Base-by-base conservation (phyloP, 306 rosid species). In the Crotalaria pallida region DNA sequence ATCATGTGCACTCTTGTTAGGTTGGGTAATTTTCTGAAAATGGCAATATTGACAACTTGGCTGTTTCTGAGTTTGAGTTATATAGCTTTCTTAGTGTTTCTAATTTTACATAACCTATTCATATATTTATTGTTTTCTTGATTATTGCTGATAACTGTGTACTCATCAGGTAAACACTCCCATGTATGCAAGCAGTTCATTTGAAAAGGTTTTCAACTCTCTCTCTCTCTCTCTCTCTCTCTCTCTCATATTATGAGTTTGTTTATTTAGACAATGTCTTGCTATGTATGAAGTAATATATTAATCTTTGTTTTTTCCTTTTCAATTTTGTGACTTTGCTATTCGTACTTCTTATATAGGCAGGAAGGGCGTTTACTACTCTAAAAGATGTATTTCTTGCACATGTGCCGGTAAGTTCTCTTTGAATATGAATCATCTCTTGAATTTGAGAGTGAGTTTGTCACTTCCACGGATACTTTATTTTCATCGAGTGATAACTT, bases 301-400 rank as follows among this genome's bases (percentile, higher is more conserved):
- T 13, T 7, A 11, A 16, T 18, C 16, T 72, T 34, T 61, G 40
- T 31, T 22, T 44, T 75, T 61, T 31, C 17, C 44, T 62, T 58
- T 38, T 44, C 40, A 68, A 40, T 49, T 64, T 49, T 67, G 23
- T 52, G 29, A 16, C 24, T 53, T 59, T 62, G n/a, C 51, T 45
- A 17, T 67, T 60, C 80, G 58, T 67, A 68, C 65, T 64, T 69
- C 63, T 75, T 62, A 49, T 24, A 61, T 59, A 89, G 98, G 96
- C 83, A 69, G 76, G 86, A 60, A 75, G 85, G 73, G 94, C 85
- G 22, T 65, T 76, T 52, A 48, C 73, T 9, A 62, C 84, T 75
- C 89, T 93, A 62, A 87, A 83, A 65, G 89, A 90, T 65, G 84
- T 84, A 38, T 87, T 93, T 84, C 83, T 93, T 58, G 96, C 98